Conservation (phyloP, 2,329 filamentous ascomycete genomes). For the Pseudocercospora crystallina region DNA sequence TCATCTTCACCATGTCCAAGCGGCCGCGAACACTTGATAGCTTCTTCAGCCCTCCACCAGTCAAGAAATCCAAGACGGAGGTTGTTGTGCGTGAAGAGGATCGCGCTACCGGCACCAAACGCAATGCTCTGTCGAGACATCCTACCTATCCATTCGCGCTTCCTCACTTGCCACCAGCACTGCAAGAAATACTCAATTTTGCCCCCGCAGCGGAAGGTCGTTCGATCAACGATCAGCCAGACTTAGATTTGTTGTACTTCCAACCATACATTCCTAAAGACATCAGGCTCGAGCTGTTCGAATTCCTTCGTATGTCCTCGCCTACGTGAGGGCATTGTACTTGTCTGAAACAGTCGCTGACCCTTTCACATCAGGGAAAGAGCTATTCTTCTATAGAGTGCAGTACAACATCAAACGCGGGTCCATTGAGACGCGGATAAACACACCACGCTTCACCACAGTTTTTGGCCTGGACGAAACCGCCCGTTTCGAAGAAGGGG, state of each 20-base stretch:
- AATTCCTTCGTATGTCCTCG: conserved; percentile 58
- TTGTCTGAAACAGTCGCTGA: no score
- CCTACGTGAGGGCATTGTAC: no score
- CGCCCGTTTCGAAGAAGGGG: conserved; percentile 52
- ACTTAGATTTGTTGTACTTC: conserved; percentile 74
- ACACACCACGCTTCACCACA: conserved; percentile 61
- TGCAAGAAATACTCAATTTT: conserved; percentile 44
- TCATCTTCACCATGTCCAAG: conserved; percentile 27
- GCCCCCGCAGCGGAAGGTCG: conserved; percentile 51
- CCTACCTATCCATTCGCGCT: conserved; percentile 55
- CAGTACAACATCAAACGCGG: conserved; percentile 63
- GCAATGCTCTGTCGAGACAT: conserved; percentile 42
- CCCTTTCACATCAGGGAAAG: conserved; percentile 28
- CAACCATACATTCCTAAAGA: conserved; percentile 66
- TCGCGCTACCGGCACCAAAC: neutral
- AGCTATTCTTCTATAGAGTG: conserved; percentile 63
- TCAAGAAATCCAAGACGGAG: conserved; percentile 40
- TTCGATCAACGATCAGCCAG: conserved; percentile 63
- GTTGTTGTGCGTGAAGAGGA: neutral
- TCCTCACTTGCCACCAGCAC: conserved; percentile 46
- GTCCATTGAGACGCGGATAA: conserved; percentile 61
- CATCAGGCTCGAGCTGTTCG: conserved; percentile 61
- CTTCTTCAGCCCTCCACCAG: conserved; percentile 60
- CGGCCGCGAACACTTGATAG: conserved; percentile 66
- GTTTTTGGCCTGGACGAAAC: conserved; percentile 65